Conservation (phyloP, 2,329 filamentous ascomycete species). For the Colletotrichum lindemuthianum region DNA sequence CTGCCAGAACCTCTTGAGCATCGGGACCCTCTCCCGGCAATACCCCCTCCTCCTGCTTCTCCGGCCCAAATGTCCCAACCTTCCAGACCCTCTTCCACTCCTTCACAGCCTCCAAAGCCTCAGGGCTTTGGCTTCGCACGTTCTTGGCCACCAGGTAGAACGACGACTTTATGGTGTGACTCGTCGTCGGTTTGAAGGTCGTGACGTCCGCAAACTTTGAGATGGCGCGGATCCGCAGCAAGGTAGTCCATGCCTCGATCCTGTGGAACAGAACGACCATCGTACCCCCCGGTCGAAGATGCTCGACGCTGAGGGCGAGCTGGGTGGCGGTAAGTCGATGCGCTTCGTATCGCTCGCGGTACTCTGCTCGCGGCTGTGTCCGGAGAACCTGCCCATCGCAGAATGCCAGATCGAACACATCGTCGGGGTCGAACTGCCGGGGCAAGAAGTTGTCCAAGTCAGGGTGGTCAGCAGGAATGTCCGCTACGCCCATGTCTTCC, state of each 20-base stretch:
- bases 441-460: conserved; percentile 44
- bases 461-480: conserved; percentile 46
- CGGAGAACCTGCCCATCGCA: conserved; percentile 60
- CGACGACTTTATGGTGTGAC: conserved; percentile 55
- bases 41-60: conserved; percentile 16
- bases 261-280: conserved; percentile 63
- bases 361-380: conserved; percentile 46
- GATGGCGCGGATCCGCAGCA: conserved; percentile 45
- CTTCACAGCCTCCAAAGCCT: conserved; percentile 48
- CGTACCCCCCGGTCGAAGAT: conserved; percentile 56
- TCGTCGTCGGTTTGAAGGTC: conserved; percentile 8
- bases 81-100: conserved; percentile 54
- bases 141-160: conserved; percentile 63
- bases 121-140: conserved; percentile 45
- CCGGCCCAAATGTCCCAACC: conserved; percentile 49
- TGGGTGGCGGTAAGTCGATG: conserved; percentile 50
- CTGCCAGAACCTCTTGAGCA: conserved; percentile 43
- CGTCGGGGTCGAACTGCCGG: conserved; percentile 38
- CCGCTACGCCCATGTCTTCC: conserved; percentile 51
- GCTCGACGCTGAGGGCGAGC: conserved; percentile 56
- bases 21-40: conserved; percentile 14
- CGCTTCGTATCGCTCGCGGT: conserved; percentile 49
- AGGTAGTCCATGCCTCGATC: conserved; percentile 52
- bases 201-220: background rate
- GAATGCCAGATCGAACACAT: conserved; percentile 54